Evolutionary conservation across 108 stramenopile species (phyloP).

Genomic region (Conticribra guillardii): DNA sequence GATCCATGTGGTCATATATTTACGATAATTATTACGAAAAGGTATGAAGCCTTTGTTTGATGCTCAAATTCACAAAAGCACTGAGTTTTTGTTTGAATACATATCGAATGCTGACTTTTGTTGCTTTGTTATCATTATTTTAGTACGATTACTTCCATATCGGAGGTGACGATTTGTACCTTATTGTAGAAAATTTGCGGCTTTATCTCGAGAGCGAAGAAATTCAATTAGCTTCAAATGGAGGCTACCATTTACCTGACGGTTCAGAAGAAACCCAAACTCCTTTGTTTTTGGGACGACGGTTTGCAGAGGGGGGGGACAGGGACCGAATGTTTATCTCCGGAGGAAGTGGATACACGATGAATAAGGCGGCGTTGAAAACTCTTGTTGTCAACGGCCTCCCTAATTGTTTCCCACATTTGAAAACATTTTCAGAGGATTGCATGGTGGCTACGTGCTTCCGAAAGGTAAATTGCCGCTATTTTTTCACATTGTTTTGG

Average conservation of each 20-base stretch:
- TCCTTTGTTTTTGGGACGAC: slow-evolving; percentile 87
- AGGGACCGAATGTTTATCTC: slow-evolving; percentile 89
- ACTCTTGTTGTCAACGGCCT: slow-evolving; percentile 72
- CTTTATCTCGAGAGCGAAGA: slow-evolving; percentile 87
- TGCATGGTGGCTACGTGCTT: slow-evolving; percentile 87
- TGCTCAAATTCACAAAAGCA: too few relatives aligned
- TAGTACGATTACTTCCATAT: slow-evolving; percentile 76
- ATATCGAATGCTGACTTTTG: slow-evolving; percentile 45
- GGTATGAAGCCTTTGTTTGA: too few relatives aligned
- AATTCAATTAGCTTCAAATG: slow-evolving; percentile 81
- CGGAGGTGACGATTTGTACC: slow-evolving; percentile 91
- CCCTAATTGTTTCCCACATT: slow-evolving; percentile 77
- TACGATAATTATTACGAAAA: slow-evolving; percentile 90
- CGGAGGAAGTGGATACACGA: slow-evolving; percentile 94
- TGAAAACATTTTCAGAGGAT: slow-evolving; percentile 90
- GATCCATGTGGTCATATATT: slow-evolving; percentile 95
- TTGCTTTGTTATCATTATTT: slow-evolving; percentile 20
- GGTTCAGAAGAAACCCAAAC: slow-evolving; percentile 75
- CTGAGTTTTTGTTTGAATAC: too few relatives aligned
- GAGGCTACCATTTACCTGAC: slow-evolving; percentile 76
- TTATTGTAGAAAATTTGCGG: slow-evolving; percentile 92
- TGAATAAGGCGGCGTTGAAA: slow-evolving; percentile 93
- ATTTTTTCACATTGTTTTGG: too few relatives aligned
- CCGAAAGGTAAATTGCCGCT: slow-evolving; percentile 28
- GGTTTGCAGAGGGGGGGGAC: slow-evolving; percentile 80